Evolutionary conservation across 176 grass and related monocot genomes (phyloP), one percentile per base, ranked within the genome.

Genomic region (Cenchrus americanus): DNA sequence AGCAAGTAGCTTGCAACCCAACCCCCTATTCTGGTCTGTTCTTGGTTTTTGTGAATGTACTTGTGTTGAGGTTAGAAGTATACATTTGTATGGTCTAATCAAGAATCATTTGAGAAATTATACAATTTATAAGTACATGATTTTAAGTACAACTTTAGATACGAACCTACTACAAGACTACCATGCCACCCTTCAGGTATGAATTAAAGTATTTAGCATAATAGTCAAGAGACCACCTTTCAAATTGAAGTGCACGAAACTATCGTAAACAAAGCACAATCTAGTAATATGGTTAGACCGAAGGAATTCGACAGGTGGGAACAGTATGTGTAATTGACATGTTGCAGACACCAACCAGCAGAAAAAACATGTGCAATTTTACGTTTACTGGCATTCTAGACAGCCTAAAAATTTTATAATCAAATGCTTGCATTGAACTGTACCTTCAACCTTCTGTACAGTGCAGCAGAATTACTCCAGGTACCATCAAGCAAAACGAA

Each of bases 401-500:
- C 77, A 66, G 43, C 51, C 44, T 21, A 37, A 37, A 37, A 37
- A 37, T 4, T 4, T 37, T 70, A 50, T 47, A 77, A 65, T 54
- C 52, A 60, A 49, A 61, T 52, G 51, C 43, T 63, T 79, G 17
- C 44, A 62, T 26, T 62, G 43, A 34, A 71, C 12, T 46, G 62
- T 86, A 98, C 95, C 92, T 94, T 98, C 73, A 98, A 48, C 73
- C 95, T 92, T 93, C 80, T 94, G 83, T 93, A 94, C 69, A 98
- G 86, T 80, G 95, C 95, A 84, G 95, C 81, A 86, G 95, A 98
- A 83, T 98, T 98, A 83, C 89, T 91, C 92, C 90, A 92, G 18
- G 92, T 94, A 79, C 86, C 89, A 80, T 92, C 89, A 87, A 97
- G 83, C 86, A 97, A 92, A 80, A 97, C 88, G 47, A 97, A 88